Evolutionary conservation across 345 rosid species (phyloP).

Genomic region (Citrus sinensis): DNA sequence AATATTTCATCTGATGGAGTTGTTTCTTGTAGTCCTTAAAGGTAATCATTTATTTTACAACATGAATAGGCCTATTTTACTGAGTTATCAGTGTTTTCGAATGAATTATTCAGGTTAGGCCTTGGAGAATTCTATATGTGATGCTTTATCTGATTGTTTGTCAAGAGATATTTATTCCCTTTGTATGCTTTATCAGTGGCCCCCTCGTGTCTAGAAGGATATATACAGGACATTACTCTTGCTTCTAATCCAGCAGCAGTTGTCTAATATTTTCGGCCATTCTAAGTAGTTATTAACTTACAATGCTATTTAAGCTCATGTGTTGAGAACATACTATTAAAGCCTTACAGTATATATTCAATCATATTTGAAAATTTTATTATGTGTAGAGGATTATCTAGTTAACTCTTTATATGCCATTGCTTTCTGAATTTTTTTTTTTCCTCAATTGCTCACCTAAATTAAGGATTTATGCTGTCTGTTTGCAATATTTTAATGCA

Average conservation of each 20-base stretch:
- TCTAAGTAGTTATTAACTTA: neutral
- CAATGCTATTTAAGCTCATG: neutral
- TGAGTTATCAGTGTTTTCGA: neutral
- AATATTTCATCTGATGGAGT: neutral
- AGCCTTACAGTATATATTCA: neutral
- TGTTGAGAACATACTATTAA: neutral
- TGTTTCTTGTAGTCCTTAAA: neutral
- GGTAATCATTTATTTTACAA: neutral
- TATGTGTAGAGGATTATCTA: neutral
- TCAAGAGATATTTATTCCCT: neutral
- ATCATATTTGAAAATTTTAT: neutral
- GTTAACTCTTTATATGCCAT: neutral
- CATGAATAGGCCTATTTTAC: neutral
- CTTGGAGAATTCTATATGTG: neutral
- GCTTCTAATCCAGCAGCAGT: neutral
- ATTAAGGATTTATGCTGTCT: neutral
- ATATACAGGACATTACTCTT: neutral
- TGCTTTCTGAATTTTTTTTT: neutral
- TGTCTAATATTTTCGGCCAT: neutral
- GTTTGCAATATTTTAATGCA: conserved; percentile 22
- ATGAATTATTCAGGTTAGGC: neutral
- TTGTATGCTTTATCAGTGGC: neutral
- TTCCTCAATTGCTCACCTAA: neutral
- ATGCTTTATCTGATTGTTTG: neutral
- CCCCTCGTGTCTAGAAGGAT: neutral